These are phyloP conservation scores for Punica granatum DNA, from an alignment of 345 rosid species.

Conservation along the genomic window DNA sequence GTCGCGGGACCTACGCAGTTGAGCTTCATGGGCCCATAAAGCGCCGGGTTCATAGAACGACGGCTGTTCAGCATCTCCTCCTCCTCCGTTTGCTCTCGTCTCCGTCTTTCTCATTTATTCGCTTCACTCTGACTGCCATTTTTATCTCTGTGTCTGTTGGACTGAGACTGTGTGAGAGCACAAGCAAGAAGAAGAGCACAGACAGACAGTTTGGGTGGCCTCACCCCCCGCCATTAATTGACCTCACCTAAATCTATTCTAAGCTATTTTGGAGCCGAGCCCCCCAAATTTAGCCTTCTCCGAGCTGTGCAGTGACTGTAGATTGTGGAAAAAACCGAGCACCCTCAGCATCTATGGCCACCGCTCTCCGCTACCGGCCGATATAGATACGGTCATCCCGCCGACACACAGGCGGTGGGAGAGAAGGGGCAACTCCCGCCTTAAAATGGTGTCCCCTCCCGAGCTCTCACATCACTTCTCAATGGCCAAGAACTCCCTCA, in stretches of 20 bases:
- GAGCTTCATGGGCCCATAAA: too few relatives aligned
- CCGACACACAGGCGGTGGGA: background rate
- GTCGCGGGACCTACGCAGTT: too few relatives aligned
- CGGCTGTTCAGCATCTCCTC: too few relatives aligned
- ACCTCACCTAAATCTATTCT: background rate
- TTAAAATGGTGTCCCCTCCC: slow-evolving; percentile 25
- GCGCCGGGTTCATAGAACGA: background rate
- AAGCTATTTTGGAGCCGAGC: background rate
- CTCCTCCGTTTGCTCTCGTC: background rate
- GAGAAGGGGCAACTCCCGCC: background rate
- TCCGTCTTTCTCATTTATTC: slow-evolving; percentile 1
- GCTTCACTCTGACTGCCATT: background rate
- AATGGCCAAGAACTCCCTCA: slow-evolving; percentile 32
- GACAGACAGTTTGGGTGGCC: background rate
- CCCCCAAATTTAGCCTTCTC: background rate
- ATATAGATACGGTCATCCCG: background rate
- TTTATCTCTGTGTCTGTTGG: background rate
- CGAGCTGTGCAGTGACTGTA: too few relatives aligned
- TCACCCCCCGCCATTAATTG: background rate
- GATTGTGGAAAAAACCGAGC: too few relatives aligned
- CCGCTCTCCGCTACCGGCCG: background rate
- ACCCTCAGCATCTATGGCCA: too few relatives aligned
- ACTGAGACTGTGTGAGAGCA: too few relatives aligned
- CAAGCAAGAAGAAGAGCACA: too few relatives aligned
- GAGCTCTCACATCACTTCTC: slow-evolving; percentile 17